Percentiles rank a stretch among this genome's conserved stretches.
These are phyloP conservation scores for Hyaloraphidium curvatum DNA, from an alignment of 192 early-diverging fungal species.

Conservation along the genomic window DNA sequence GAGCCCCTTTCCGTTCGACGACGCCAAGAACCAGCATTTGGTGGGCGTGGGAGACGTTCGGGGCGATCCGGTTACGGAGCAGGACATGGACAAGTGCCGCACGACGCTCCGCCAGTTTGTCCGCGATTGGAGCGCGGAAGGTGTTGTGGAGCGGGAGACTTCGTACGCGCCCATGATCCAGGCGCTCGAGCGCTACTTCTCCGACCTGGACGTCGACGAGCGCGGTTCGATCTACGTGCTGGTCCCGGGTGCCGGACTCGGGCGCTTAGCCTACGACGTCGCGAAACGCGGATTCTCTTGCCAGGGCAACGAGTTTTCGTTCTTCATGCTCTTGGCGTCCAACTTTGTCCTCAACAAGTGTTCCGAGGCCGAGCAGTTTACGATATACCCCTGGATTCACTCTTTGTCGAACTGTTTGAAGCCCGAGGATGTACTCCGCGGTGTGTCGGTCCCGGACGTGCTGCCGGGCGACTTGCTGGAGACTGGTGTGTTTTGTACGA, in stretches of 20 bases:
- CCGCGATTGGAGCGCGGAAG: conserved; percentile 81
- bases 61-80: conserved; percentile 28
- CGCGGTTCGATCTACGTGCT: conserved; percentile 48
- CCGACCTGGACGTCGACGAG: conserved; percentile 23
- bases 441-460: conserved; percentile 68
- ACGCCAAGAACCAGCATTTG: neutral
- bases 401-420: conserved; percentile 62
- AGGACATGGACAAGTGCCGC: conserved; percentile 66
- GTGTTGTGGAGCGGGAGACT: conserved; percentile 49
- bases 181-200: conserved; percentile 39
- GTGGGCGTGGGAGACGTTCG: no score
- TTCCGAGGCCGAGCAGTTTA: conserved; percentile 27
- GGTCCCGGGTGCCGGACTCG: conserved; percentile 90
- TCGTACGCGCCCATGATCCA: conserved; percentile 67
- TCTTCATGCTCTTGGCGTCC: conserved; percentile 85
- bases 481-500: no score
- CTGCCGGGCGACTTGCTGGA: conserved; percentile 41
- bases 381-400: conserved; percentile 83
- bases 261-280: conserved; percentile 82
- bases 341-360: conserved; percentile 85
- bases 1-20: neutral
- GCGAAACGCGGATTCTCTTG: conserved; percentile 31
- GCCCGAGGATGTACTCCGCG: conserved; percentile 35
- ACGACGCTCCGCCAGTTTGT: conserved; percentile 86
- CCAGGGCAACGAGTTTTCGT: conserved; percentile 87